Percentiles rank a stretch among this genome's conserved stretches.
phyloP scores from a whole-genome alignment of 805 yeast species.

The Teunomyces tritomae region DNA sequence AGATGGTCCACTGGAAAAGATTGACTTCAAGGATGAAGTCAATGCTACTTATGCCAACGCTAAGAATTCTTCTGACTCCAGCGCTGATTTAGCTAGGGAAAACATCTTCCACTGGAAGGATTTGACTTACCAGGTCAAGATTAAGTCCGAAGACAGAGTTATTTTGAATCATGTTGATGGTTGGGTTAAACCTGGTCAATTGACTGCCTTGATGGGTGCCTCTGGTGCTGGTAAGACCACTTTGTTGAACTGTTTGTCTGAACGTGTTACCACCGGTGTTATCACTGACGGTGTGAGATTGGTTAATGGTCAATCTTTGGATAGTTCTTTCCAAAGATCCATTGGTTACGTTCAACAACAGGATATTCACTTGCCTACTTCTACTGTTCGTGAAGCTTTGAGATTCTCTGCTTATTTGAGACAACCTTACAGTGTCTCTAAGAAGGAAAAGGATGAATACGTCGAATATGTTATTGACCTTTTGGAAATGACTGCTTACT shows the following conservation, averaged over 20 bases:
- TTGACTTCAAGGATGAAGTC: conserved; percentile 8
- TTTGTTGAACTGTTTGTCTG: conserved; percentile 36
- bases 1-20: conserved; percentile 5
- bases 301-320: conserved; percentile 22
- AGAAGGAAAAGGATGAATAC: conserved; percentile 18
- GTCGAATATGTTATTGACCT: conserved; percentile 22
- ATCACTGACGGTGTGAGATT: conserved; percentile 35
- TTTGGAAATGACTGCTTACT: conserved; percentile 22
- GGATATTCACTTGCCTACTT: conserved; percentile 26
- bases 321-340: conserved; percentile 26
- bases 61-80: conserved; percentile 17
- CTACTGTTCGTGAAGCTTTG: conserved; percentile 27
- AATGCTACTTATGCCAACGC: conserved; percentile 15
- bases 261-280: conserved; percentile 16
- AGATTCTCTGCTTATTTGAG: conserved; percentile 22
- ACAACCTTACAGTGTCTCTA: conserved; percentile 17
- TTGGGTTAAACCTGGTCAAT: conserved; percentile 78
- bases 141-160: conserved; percentile 34
- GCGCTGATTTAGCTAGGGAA: background rate
- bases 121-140: conserved; percentile 35
- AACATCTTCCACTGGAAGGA: conserved; percentile 39
- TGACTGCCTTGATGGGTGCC: conserved; percentile 68
- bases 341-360: conserved; percentile 33
- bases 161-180: conserved; percentile 64
- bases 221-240: conserved; percentile 48